Evolutionary conservation across 768 basidiomycete species (phyloP).

Genomic region (Mycena sanguinolenta): DNA sequence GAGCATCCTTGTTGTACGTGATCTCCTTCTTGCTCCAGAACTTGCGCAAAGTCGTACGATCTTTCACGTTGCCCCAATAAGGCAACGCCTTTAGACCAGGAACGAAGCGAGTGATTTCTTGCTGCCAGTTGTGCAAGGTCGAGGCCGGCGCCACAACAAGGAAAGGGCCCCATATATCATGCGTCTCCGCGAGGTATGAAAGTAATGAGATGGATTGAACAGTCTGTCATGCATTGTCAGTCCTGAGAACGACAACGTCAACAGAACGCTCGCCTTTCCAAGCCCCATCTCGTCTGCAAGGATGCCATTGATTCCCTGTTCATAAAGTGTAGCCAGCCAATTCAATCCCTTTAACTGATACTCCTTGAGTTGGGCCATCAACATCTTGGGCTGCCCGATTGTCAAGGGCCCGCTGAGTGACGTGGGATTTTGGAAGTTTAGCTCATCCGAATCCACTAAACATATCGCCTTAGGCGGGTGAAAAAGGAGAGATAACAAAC

Average conservation of each 20-base stretch:
- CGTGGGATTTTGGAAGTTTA: slow-evolving; percentile 99
- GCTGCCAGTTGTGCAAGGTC: slow-evolving; percentile 99
- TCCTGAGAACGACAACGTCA: slow-evolving; percentile 4
- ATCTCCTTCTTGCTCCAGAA: slow-evolving; percentile 99
- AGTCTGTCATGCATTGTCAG: slow-evolving; percentile 64
- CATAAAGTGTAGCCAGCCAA: slow-evolving; percentile 97
- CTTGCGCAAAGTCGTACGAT: slow-evolving; percentile 92
- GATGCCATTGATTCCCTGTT: slow-evolving; percentile 99
- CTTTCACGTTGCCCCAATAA: slow-evolving; percentile 98
- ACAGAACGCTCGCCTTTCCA: slow-evolving; percentile 70
- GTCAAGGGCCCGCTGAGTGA: slow-evolving; percentile 87
- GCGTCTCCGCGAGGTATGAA: slow-evolving; percentile 95
- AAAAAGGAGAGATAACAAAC: slow-evolving; percentile 42
- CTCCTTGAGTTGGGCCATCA: slow-evolving; percentile 97
- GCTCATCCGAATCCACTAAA: slow-evolving; percentile 93
- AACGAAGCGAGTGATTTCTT: slow-evolving; percentile 96
- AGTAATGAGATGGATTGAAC: slow-evolving; percentile 98
- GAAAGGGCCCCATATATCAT: slow-evolving; percentile 99
- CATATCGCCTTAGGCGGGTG: slow-evolving; percentile 17
- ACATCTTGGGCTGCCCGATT: slow-evolving; percentile 93
- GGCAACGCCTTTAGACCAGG: slow-evolving; percentile 94
- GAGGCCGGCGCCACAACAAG: slow-evolving; percentile 97
- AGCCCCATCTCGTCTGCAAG: slow-evolving; percentile 99
- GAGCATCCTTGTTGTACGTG: slow-evolving; percentile 94
- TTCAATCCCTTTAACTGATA: slow-evolving; percentile 98